Conservation (phyloP, 805 yeast genomes). For the Grigorovia yakushimaensis region DNA sequence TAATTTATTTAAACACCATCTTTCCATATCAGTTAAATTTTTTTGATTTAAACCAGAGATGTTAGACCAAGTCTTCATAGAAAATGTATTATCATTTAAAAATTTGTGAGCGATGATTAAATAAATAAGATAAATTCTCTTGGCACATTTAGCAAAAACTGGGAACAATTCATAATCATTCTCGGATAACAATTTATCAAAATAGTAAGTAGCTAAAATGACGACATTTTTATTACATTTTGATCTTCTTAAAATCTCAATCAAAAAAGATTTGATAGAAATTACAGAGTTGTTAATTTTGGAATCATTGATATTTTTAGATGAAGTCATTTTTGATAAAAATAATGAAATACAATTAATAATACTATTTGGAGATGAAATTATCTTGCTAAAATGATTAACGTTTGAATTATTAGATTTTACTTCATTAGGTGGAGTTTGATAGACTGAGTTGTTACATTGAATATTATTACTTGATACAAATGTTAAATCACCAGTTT, state of each 20-base stretch:
- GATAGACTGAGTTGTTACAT: slow-evolving; percentile 2
- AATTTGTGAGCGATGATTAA: slow-evolving; percentile 21
- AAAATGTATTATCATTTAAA: slow-evolving; percentile 19
- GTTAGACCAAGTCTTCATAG: slow-evolving; percentile 20
- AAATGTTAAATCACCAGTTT: slow-evolving; percentile 1
- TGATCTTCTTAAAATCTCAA: slow-evolving; percentile 19
- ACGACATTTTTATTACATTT: slow-evolving; percentile 14
- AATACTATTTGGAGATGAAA: slow-evolving; percentile 1
- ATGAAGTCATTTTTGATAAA: slow-evolving; percentile 10
- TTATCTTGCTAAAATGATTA: background rate
- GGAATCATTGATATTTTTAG: slow-evolving; percentile 6
- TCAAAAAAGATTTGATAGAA: slow-evolving; percentile 10
- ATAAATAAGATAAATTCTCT: slow-evolving; percentile 18
- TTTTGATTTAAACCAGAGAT: slow-evolving; percentile 16
- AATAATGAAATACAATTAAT: slow-evolving; percentile 8
- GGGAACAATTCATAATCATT: slow-evolving; percentile 5
- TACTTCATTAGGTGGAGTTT: slow-evolving; percentile 13
- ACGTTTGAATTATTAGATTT: background rate
- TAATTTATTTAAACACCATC: slow-evolving; percentile 18
- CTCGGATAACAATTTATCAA: slow-evolving; percentile 6
- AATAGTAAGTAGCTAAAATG: slow-evolving; percentile 14
- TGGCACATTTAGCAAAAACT: slow-evolving; percentile 20
- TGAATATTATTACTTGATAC: background rate
- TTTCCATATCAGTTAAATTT: slow-evolving; percentile 17
- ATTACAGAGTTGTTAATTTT: slow-evolving; percentile 13